phyloP scores from a whole-genome alignment of 371 early-diverging fungal species.

The Dichotomocladium elegans region DNA sequence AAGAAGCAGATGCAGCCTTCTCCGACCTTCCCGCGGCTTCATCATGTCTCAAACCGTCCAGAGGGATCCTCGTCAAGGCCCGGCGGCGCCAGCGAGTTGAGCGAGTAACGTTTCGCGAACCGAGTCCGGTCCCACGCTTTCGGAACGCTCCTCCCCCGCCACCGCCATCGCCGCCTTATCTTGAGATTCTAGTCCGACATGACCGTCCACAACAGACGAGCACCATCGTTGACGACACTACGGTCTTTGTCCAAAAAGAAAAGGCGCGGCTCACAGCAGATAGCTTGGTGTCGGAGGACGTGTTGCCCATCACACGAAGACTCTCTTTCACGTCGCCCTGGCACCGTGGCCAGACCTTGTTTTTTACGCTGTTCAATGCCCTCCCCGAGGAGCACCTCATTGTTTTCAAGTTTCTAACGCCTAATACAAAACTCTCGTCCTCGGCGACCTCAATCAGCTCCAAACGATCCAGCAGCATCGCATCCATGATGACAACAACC shows the following conservation, averaged over 20 bases:
- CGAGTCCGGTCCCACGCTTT: conserved; percentile 45
- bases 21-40: no score
- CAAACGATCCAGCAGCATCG: neutral
- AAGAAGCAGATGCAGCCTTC: neutral
- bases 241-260: conserved; percentile 8
- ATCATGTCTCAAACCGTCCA: neutral
- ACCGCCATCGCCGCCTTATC: conserved; percentile 41
- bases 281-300: neutral
- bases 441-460: neutral
- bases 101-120: conserved; percentile 41
- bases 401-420: conserved; percentile 41
- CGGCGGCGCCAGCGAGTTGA: conserved; percentile 14
- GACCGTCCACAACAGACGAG: conserved; percentile 1
- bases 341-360: conserved; percentile 34
- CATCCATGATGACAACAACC: no score
- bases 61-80: neutral
- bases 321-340: conserved; percentile 23
- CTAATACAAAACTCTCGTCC: conserved; percentile 15
- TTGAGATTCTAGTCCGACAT: conserved; percentile 19
- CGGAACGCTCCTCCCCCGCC: conserved; percentile 42
- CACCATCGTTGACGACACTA: conserved; percentile 14
- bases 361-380: conserved; percentile 27
- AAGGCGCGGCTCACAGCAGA: neutral
- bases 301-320: neutral
- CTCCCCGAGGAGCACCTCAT: conserved; percentile 44